Evolutionary conservation across 2,329 filamentous ascomycete genomes (phyloP), one percentile per base, ranked within the genome.

Genomic region (Aspergillus sp.): DNA sequence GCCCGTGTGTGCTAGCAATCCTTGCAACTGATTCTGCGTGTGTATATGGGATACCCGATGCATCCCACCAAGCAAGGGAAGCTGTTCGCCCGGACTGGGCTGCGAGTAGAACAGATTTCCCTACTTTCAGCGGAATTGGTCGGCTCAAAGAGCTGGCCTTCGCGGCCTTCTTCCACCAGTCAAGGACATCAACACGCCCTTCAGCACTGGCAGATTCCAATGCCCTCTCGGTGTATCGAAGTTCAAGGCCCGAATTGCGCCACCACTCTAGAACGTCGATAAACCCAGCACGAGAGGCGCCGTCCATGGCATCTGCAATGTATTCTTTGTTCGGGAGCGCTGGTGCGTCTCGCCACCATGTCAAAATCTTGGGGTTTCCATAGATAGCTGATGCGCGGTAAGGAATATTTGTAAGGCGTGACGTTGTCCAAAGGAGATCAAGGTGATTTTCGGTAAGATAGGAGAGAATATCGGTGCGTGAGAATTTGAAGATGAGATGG

Each of bases 401-500:
- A 0, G 93, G 92, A 3, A 97, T 84, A 49, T 93, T 89, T 48
- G 91, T 91, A 57, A 88, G 84, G 50, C 91, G 91, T 72, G 93
- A 93, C 31, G 93, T 95, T 3, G 89, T 88, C 84, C 90, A 93
- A 79, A 96, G 95, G 3, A 97, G 86, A 62, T 96, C 87, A 57
- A 86, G 84, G 76, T 86, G 84, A 54, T 87, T 81, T 25, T 85
- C 84, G 66, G 90, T 88, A 0, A 92, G 80, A 70, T 90, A 93
- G 2, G 86, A 85, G 38, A 98, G 85, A 3, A 97, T 87, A 13
- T 91, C 87, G 17, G 89, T 90, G 68, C 94, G 89, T 47, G 89
- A 91, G 74, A 97, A 97, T 67, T 95, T 93, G 80, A 97, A 92
- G 68, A 97, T 93, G 46, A 97, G 85, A 71, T 93, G 93, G 64